A percentile compares a stretch with the other conserved stretches of the same genome.
Conservation (phyloP, 805 yeast genomes). For the Candida anglica region DNA sequence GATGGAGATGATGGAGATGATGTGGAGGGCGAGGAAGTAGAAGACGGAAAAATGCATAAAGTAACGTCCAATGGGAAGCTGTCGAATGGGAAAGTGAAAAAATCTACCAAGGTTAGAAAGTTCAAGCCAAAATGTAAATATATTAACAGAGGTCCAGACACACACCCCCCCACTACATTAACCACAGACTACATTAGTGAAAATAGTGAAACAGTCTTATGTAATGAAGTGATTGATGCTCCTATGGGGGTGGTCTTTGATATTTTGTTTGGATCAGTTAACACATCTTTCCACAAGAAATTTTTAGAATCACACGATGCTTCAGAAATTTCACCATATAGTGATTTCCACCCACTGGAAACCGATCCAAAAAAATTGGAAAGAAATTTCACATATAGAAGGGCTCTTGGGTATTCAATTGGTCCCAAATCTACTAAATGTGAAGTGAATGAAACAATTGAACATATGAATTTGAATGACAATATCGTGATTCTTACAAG, state of each 20-base stretch:
- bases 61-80: no score
- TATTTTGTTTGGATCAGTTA: conserved; percentile 61
- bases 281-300: conserved; percentile 35
- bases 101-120: conserved; percentile 8
- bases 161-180: conserved; percentile 55
- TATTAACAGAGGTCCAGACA: conserved; percentile 59
- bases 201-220: conserved; percentile 50
- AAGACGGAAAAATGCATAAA: no score
- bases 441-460: conserved; percentile 55
- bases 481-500: conserved; percentile 58
- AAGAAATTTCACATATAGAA: conserved; percentile 62
- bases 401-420: conserved; percentile 73
- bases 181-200: conserved; percentile 37
- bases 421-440: conserved; percentile 94
- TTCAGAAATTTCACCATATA: conserved; percentile 38
- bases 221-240: conserved; percentile 51
- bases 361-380: conserved; percentile 38
- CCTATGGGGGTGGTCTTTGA: conserved; percentile 77
- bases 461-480: conserved; percentile 48
- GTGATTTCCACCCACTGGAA: conserved; percentile 25
- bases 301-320: conserved; percentile 44
- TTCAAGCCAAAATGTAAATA: conserved; percentile 37
- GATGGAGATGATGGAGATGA: conserved; percentile 11
- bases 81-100: no score
- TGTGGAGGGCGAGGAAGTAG: neutral